Evolutionary conservation across 2,329 filamentous ascomycete genomes (phyloP), one percentile per base, ranked within the genome.

Genomic region (Dothidotthia symphoricarpi): DNA sequence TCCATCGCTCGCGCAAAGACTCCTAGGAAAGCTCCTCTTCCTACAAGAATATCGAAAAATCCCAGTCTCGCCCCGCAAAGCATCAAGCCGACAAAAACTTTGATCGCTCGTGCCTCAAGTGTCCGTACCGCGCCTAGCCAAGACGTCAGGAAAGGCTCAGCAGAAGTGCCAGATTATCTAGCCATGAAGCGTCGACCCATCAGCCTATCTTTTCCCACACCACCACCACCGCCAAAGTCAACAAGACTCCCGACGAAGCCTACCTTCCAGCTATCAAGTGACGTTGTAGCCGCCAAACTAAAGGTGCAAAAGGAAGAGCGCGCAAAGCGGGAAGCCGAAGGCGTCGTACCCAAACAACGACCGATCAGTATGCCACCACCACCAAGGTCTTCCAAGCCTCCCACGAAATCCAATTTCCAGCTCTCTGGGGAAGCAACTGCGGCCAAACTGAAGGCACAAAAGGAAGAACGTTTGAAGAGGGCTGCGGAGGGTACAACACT

Each of bases 401-500:
- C 69, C 0, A 79, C 76, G 0, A 68, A 64, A 33, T 62, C 75
- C 12, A 74, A 62, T 16, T 80, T 80, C 51, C 65, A 71, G 34
- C 66, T 80, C 0, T 75, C 76, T 1, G 76, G 76, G 6, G 76
- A 79, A 47, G 75, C 69, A 11, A 63, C 78, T 3, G 74, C 62
- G 6, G 60, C 58, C 16, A 58, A 57, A 22, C 39, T 64, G 1
- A 61, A 55, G 22, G 49, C 59, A 10, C 56, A 62, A 29, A 57
- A 53, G 29, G 62, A 64, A 46, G 61, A 64, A 39, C 62, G 62
- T 5, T 32, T 59, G n/a, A 61, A 61, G 44, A 22, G 19, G 45
- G 43, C n/a, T 39, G 68, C 68, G 29, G 54, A 69, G 64, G 49
- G 61, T 50, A 22, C 19, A 22, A 31, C 41, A n/a, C 49, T 54